phyloP scores from a whole-genome alignment of 176 grass and related monocot genomes.

The Aegilops longissima region DNA sequence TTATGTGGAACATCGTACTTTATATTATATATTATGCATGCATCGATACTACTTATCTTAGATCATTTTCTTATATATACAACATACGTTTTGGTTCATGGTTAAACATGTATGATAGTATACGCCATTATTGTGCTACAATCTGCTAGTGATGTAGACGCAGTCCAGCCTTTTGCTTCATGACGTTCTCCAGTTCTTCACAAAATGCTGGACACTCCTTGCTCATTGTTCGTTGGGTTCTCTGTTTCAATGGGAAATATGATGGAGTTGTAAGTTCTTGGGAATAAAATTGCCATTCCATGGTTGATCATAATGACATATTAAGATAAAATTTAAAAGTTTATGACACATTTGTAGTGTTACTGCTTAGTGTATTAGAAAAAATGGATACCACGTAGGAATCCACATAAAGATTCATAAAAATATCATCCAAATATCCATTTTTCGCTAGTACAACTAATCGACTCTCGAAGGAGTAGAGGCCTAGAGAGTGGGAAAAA shows the following conservation, averaged over 20 bases:
- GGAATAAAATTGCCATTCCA: background rate
- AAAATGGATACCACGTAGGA: too few species aligned
- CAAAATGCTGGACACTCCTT: constrained; percentile 35
- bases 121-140: background rate
- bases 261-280: background rate
- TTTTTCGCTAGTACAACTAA: too few species aligned
- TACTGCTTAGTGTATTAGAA: too few species aligned
- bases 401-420: too few species aligned
- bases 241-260: constrained; percentile 23
- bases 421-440: too few species aligned
- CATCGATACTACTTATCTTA: background rate
- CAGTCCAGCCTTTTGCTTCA: constrained; percentile 23
- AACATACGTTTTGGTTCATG: too few species aligned
- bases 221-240: constrained; percentile 27
- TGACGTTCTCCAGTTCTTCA: constrained; percentile 23
- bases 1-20: background rate
- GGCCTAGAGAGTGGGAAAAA: too few species aligned
- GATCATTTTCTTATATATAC: background rate
- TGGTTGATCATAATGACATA: background rate
- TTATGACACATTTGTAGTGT: background rate
- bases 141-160: background rate
- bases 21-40: background rate
- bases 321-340: background rate
- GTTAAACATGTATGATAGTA: background rate
- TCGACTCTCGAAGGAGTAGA: too few species aligned